Evolutionary conservation across 208 protist genomes (phyloP).

Genomic region (Polymyxa betae): DNA sequence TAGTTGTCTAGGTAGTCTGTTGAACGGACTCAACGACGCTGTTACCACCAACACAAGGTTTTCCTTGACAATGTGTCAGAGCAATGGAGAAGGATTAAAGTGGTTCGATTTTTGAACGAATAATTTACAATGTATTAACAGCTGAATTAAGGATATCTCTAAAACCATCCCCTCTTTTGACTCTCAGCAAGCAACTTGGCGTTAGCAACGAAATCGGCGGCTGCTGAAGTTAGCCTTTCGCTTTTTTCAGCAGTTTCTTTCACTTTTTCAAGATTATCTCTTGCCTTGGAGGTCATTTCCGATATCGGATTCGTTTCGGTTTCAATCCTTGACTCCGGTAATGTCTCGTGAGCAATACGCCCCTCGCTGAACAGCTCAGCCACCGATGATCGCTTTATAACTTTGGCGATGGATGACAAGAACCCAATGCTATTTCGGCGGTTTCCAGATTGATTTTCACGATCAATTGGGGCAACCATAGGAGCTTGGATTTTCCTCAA

Average conservation of each 20-base stretch:
- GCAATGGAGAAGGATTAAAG: no score
- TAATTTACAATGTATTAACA: no score
- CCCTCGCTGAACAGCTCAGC: background rate
- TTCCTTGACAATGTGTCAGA: no score
- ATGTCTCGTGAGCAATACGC: background rate
- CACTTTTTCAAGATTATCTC: constrained; percentile 11
- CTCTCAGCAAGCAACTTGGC: background rate
- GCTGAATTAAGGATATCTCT: no score
- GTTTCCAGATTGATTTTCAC: background rate
- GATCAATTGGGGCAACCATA: background rate
- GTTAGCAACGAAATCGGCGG: background rate
- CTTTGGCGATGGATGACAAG: constrained; percentile 2
- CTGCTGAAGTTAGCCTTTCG: background rate
- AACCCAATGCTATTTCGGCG: background rate
- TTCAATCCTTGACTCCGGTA: background rate
- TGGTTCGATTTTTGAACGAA: no score
- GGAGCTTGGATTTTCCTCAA: constrained; percentile 5
- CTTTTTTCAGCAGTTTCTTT: background rate
- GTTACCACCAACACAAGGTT: no score
- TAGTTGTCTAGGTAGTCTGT: no score
- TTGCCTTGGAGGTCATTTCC: background rate
- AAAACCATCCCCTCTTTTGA: background rate
- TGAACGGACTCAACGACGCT: no score
- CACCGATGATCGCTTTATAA: background rate
- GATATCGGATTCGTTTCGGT: background rate